Percentiles rank a stretch among this genome's conserved stretches.
phyloP scores from a whole-genome alignment of 306 rosid genomes.

The Glycine latifolia region DNA sequence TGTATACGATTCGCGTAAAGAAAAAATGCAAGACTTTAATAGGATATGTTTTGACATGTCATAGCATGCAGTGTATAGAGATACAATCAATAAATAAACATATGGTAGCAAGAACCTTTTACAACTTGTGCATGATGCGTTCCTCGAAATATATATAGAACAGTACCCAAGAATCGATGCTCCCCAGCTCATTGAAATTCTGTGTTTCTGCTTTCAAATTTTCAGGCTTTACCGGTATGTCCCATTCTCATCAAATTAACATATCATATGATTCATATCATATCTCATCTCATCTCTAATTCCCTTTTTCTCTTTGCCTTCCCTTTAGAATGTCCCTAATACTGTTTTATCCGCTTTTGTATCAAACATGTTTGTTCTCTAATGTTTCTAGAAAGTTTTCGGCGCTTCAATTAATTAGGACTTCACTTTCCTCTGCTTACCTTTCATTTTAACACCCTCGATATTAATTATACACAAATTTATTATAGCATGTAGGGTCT shows the following conservation, averaged over 20 bases:
- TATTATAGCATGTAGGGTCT: neutral
- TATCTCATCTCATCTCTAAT: constrained; percentile 24
- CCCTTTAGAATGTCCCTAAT: constrained; percentile 46
- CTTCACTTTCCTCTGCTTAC: too few species aligned
- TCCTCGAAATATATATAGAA: neutral
- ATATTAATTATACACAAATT: neutral
- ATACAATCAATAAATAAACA: neutral
- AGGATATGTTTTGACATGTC: constrained; percentile 45
- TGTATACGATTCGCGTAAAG: constrained; percentile 38
- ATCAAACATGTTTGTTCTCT: constrained; percentile 38
- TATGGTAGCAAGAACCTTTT: neutral
- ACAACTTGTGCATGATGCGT: constrained; percentile 26
- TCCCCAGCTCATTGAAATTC: constrained; percentile 36
- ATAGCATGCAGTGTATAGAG: constrained; percentile 40
- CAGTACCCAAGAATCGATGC: constrained; percentile 39
- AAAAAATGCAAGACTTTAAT: constrained; percentile 30
- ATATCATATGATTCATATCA: constrained; percentile 24
- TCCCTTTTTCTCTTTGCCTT: constrained; percentile 33
- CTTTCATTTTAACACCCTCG: neutral
- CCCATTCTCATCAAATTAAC: constrained; percentile 22
- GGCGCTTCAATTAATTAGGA: neutral
- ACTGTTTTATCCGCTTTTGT: constrained; percentile 34
- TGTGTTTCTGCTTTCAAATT: constrained; percentile 4
- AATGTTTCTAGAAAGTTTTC: neutral
- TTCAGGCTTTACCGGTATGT: neutral